Conservation (phyloP, 2,329 filamentous ascomycete genomes). For the Ophiosphaerella herpotricha region DNA sequence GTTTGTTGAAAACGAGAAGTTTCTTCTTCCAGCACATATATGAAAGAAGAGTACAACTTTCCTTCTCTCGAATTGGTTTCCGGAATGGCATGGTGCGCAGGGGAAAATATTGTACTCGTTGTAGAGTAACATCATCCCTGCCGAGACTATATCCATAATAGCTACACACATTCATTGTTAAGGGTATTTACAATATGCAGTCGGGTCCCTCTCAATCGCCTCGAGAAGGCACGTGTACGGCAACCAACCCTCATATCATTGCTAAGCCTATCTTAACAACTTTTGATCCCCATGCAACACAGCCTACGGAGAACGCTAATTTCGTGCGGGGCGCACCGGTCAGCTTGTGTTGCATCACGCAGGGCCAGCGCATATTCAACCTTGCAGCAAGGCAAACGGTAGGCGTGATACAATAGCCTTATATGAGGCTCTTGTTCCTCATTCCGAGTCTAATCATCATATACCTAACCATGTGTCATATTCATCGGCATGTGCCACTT, state of each 20-base stretch:
- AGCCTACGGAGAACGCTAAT: background rate
- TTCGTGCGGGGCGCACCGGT: constrained; percentile 6
- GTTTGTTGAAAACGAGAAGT: background rate
- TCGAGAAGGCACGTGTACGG: no score
- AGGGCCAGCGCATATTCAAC: background rate
- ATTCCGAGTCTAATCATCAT: background rate
- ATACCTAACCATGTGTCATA: background rate
- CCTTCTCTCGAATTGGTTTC: no score
- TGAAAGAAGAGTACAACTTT: no score
- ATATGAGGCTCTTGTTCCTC: background rate
- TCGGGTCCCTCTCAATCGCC: no score
- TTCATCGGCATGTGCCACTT: background rate
- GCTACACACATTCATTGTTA: no score
- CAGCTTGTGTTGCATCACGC: background rate
- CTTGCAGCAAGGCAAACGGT: background rate
- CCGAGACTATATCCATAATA: no score
- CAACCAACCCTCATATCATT: no score
- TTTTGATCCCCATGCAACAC: background rate
- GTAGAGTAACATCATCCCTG: no score
- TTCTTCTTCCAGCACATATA: background rate
- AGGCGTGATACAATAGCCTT: background rate
- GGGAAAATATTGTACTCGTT: no score
- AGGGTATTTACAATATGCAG: no score
- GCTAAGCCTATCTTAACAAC: no score
- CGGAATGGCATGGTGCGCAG: no score